Base-by-base conservation (phyloP, 495 filamentous ascomycete genomes). In the Talaromyces trachyspermus region DNA sequence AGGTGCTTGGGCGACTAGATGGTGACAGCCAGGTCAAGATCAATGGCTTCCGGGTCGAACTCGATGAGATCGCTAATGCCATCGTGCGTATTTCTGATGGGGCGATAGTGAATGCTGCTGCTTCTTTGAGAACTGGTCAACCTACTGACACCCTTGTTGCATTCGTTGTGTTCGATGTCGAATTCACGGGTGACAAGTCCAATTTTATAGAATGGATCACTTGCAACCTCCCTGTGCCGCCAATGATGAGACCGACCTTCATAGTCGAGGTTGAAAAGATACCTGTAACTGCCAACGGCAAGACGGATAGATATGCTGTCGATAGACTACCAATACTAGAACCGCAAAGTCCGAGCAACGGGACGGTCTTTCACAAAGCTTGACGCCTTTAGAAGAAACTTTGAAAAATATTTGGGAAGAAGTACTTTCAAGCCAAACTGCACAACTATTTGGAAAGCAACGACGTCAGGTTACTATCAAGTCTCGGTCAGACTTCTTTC, bases 1-100 rank as follows among this genome's bases (percentile, higher is more conserved):
- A 54, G 4, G 50, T 51, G 15, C 4, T 60, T n/a, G 61, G 65
- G 2, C 53, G 68, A 2, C 53, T 64, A 2, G 56, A 51, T 8
- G 57, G 61, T 37, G 64, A 68, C 48, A 64, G 59, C 3, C 69
- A 71, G 48, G 50, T 75, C 40, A 78, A 79, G 50, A 39, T 77
- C 2, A 53, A 63, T 2, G 76, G 76, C 0, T 17, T 72, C 3
- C 69, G 74, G 1, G 62, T 77, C 5, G 74, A 79, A 2, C 54
- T 77, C 0, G 30, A 50, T 4, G 73, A 77, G 5, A 52, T 78
- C 3, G 71, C 72, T 46, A 20, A 12, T 2, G 48, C 50, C 7
- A 57, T 77, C 0, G 2, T 75, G 2, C 8, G 46, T 1, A 39
- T 53, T 0, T 41, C 63, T 1, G 19, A 54, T 0, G 63, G 60